Conservation (phyloP, 176 grass and related monocot genomes). For the Lolium multiflorum region DNA sequence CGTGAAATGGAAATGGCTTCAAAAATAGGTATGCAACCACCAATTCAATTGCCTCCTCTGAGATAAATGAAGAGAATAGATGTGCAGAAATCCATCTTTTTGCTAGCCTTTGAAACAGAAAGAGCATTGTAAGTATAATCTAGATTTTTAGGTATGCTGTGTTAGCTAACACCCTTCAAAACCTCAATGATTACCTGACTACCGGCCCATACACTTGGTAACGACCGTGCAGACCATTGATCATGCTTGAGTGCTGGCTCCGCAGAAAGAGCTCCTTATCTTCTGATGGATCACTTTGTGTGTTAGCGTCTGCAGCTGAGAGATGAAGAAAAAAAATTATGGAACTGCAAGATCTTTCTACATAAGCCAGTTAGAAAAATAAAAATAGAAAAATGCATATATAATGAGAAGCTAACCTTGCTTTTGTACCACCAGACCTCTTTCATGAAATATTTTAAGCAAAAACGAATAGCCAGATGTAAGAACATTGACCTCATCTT, state of each 20-base stretch:
- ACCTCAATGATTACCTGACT: slow-evolving; percentile 69
- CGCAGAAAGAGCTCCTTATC: slow-evolving; percentile 81
- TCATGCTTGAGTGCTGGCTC: slow-evolving; percentile 98
- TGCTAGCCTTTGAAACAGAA: slow-evolving; percentile 72
- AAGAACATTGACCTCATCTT: slow-evolving; percentile 89
- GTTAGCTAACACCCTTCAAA: slow-evolving; percentile 8
- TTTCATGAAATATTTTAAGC: slow-evolving; percentile 92
- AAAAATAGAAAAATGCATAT: background rate
- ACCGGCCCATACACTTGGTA: slow-evolving; percentile 83
- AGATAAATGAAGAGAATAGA: slow-evolving; percentile 88
- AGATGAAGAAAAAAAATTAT: slow-evolving; percentile 41
- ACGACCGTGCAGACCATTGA: slow-evolving; percentile 94
- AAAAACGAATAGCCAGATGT: slow-evolving; percentile 91
- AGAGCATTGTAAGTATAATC: slow-evolving; percentile 27
- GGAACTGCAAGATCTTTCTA: slow-evolving; percentile 32
- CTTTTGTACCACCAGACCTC: slow-evolving; percentile 62
- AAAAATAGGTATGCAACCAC: slow-evolving; percentile 91
- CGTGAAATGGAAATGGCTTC: slow-evolving; percentile 82
- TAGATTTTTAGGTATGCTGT: slow-evolving; percentile 37
- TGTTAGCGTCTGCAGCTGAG: slow-evolving; percentile 60
- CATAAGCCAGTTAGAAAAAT: background rate
- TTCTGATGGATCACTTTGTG: slow-evolving; percentile 53
- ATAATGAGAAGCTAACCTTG: slow-evolving; percentile 64
- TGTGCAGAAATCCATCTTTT: slow-evolving; percentile 96
- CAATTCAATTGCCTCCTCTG: slow-evolving; percentile 92